Evolutionary conservation across 768 basidiomycete genomes (phyloP).

Genomic region (Solioccasus polychromus): DNA sequence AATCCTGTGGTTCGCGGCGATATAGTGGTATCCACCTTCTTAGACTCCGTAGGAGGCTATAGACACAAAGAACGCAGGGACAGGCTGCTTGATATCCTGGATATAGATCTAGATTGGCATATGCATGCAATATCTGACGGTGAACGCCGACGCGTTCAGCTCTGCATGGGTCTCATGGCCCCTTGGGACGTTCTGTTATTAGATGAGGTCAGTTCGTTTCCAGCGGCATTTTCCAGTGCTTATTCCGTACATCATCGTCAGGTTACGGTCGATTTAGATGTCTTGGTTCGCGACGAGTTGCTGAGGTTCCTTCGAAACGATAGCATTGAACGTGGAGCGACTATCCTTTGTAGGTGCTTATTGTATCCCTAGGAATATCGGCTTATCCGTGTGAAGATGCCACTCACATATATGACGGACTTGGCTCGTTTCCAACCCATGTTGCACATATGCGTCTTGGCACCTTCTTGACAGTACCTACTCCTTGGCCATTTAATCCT

Average conservation of each 20-base stretch:
- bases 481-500: slow-evolving; percentile 61
- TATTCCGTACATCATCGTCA: slow-evolving; percentile 27
- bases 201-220: slow-evolving; percentile 67
- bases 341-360: slow-evolving; percentile 70
- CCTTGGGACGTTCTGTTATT: slow-evolving; percentile 92
- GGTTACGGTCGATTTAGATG: slow-evolving; percentile 97
- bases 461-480: slow-evolving; percentile 60
- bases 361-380: neutral
- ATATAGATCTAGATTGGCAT: slow-evolving; percentile 94
- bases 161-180: slow-evolving; percentile 93
- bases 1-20: slow-evolving; percentile 95
- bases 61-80: slow-evolving; percentile 88
- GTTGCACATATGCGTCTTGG: slow-evolving; percentile 91
- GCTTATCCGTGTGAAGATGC: slow-evolving; percentile 56
- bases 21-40: slow-evolving; percentile 87
- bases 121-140: slow-evolving; percentile 97
- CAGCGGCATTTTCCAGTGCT: slow-evolving; percentile 1
- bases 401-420: slow-evolving; percentile 95
- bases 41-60: slow-evolving; percentile 98
- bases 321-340: slow-evolving; percentile 74
- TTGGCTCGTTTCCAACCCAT: slow-evolving; percentile 90
- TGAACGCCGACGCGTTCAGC: slow-evolving; percentile 88
- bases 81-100: slow-evolving; percentile 81
- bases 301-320: slow-evolving; percentile 84
- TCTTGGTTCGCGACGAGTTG: slow-evolving; percentile 90